A percentile compares a stretch with the other conserved stretches of the same genome.
phyloP scores from a whole-genome alignment of 2,329 filamentous ascomycete genomes.

The Trichoderma pleuroti region DNA sequence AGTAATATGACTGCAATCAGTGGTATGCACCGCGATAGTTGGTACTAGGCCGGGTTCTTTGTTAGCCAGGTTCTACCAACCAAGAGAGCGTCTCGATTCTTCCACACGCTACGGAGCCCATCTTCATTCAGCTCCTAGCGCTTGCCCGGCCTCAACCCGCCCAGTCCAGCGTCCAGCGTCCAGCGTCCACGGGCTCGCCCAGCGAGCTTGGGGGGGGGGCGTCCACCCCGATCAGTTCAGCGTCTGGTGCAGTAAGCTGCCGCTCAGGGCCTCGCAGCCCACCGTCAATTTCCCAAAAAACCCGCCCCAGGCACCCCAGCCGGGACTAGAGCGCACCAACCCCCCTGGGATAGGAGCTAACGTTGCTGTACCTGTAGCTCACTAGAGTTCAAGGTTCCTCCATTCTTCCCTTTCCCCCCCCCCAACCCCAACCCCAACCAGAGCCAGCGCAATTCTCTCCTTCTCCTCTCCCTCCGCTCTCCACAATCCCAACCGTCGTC shows the following conservation, averaged over 20 bases:
- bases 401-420: background rate
- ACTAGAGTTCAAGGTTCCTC: no score
- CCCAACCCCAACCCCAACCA: conserved; percentile 16
- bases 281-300: conserved; percentile 13
- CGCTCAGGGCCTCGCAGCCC: conserved; percentile 1
- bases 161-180: no score
- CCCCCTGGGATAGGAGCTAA: conserved; percentile 20
- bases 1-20: no score
- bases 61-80: no score
- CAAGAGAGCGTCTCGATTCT: no score
- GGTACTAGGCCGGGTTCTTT: no score
- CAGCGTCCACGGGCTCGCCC: no score
- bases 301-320: conserved; percentile 17
- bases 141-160: no score
- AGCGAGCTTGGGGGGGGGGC: no score
- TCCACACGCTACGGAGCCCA: no score
- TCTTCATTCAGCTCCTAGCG: no score
- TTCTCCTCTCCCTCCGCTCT: conserved; percentile 32
- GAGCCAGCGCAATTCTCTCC: conserved; percentile 21
- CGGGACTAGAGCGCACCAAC: conserved; percentile 22
- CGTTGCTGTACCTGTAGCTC: conserved; percentile 26
- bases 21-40: no score
- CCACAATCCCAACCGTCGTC: conserved; percentile 30
- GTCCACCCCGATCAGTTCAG: background rate
- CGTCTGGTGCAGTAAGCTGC: background rate